Evolutionary conservation across 768 basidiomycete species (phyloP), one percentile per base, ranked within the genome.

Genomic region (Candolleomyces eurysporus): DNA sequence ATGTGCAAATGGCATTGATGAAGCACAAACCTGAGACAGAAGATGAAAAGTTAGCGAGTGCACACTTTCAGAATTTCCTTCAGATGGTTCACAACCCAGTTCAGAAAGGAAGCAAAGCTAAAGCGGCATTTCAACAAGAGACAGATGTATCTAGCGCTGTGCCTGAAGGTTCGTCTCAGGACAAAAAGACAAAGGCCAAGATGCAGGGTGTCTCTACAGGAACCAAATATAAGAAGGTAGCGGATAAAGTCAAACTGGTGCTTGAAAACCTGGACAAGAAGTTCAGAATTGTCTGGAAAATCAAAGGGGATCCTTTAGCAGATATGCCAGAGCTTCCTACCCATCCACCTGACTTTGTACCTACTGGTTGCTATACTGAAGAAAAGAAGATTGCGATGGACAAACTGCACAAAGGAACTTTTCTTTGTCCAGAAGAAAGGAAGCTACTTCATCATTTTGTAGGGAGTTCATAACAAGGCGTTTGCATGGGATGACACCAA

Each of bases 211-310:
- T 65, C 39, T 50, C 43, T 58, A 5, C 43, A 43, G 60, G 53
- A 13, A 66, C 63, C 54, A 74, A 73, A 58, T 76, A 74, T 62
- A 76, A 76, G 50, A 68, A 66, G 5, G 73, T 75, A 0, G 72
- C 64, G 0, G 22, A 62, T 11, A 72, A 74, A 51, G 66, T 73
- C 1, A 61, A 58, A 46, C 73, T 73, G 0, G 65, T 73, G 0
- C 48, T 67, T 8, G 62, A 63, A 2, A 57, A 58, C 1, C 51
- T 71, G 32, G 70, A 69, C 0, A 64, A 70, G 4, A 42, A 68
- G 19, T 75, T 69, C 48, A 32, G 71, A 4, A 71, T 75, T 2
- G 55, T 60, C 0, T 55, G 71, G 16, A 57, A 72, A 8, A 74
- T 75, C 17, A 59, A 9, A 7, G 73, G 69, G 3, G 66, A 75